These are phyloP conservation scores for Medicago ruthenica DNA, from an alignment of 306 rosid species.

Conservation along the genomic window DNA sequence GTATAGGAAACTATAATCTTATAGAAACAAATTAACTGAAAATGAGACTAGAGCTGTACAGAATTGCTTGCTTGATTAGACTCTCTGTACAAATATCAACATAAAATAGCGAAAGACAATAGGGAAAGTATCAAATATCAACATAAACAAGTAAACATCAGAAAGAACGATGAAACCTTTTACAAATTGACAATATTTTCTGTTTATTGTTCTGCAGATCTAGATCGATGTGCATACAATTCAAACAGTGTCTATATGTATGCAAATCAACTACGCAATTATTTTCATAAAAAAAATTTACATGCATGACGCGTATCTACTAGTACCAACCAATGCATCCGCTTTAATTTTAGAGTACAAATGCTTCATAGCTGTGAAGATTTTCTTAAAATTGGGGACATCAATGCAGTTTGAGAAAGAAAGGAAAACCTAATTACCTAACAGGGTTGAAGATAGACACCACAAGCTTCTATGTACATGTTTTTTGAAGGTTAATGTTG, in stretches of 20 bases:
- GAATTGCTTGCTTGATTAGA: not conserved
- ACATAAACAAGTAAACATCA: not conserved
- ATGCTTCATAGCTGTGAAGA: not conserved
- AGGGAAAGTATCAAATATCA: not conserved
- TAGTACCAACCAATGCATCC: too few relatives aligned
- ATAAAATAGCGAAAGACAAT: not conserved
- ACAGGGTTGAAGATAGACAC: slow-evolving; percentile 26
- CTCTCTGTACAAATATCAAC: not conserved
- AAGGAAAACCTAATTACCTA: not conserved
- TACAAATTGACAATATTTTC: not conserved
- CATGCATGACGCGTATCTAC: not conserved
- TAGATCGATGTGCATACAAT: not conserved
- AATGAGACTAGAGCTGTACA: not conserved
- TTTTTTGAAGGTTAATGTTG: not conserved
- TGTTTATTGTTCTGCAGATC: not conserved
- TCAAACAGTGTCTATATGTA: not conserved
- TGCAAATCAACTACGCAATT: not conserved
- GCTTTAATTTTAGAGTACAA: too few relatives aligned
- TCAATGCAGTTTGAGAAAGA: not conserved
- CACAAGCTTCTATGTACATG: slow-evolving; percentile 1
- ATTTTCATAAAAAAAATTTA: not conserved
- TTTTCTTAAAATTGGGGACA: not conserved
- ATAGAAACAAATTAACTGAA: not conserved
- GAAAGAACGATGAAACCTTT: not conserved
- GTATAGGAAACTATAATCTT: not conserved